These are phyloP conservation scores for Fusarium staphyleae DNA, from an alignment of 2,329 filamentous ascomycete genomes.

Conservation along the genomic window DNA sequence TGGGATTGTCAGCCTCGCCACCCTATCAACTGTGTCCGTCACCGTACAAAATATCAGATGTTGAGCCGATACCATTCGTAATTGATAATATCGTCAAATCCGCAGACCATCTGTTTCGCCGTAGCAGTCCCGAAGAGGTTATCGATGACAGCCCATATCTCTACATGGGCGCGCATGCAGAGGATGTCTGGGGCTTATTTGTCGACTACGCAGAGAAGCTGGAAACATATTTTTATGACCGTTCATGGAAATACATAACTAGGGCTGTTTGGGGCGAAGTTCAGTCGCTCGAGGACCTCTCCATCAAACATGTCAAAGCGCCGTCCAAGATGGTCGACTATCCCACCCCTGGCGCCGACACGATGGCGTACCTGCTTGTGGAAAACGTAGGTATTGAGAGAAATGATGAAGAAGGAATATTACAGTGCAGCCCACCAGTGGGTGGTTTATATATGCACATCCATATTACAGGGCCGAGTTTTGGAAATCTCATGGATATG, in stretches of 20 bases:
- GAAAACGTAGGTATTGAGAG: constrained; percentile 49
- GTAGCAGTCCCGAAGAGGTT: constrained; percentile 47
- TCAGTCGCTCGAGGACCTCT: constrained; percentile 44
- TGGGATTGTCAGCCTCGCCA: constrained; percentile 23
- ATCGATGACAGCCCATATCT: constrained; percentile 40
- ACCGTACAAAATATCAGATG: constrained; percentile 37
- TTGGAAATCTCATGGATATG: constrained; percentile 38
- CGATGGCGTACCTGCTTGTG: constrained; percentile 47
- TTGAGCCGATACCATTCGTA: constrained; percentile 41
- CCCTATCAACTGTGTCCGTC: constrained; percentile 34
- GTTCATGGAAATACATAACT: constrained; percentile 40
- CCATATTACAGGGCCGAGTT: constrained; percentile 18
- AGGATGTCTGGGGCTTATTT: constrained; percentile 54
- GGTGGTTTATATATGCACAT: constrained; percentile 52
- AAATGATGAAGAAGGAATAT: constrained; percentile 28
- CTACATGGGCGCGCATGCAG: constrained; percentile 57
- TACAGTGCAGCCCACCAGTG: constrained; percentile 47
- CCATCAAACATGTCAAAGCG: constrained; percentile 50
- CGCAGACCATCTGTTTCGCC: constrained; percentile 41
- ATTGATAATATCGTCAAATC: constrained; percentile 36
- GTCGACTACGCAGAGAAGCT: constrained; percentile 54
- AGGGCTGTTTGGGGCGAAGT: constrained; percentile 50
- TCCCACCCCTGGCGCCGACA: constrained; percentile 36
- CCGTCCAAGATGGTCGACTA: constrained; percentile 50
- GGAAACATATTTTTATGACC: constrained; percentile 46